Evolutionary conservation across 192 early-diverging fungal species (phyloP).

Genomic region (Coemansia sp.): DNA sequence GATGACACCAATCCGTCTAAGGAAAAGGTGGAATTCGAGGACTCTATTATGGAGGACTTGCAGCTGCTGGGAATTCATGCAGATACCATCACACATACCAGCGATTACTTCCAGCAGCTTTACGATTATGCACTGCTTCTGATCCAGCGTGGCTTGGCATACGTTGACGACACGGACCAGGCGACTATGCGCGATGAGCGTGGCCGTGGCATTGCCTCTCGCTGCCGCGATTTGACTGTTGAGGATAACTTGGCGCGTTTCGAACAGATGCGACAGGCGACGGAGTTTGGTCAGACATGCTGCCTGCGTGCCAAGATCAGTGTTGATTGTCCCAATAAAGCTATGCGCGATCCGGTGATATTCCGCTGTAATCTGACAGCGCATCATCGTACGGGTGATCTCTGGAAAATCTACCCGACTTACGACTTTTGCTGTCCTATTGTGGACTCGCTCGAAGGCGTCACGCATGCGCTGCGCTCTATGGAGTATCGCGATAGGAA

Average conservation of each 20-base stretch:
- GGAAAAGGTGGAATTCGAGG: slow-evolving; percentile 96
- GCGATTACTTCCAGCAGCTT: slow-evolving; percentile 86
- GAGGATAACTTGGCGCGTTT: slow-evolving; percentile 91
- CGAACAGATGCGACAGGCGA: slow-evolving; percentile 87
- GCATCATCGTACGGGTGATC: slow-evolving; percentile 86
- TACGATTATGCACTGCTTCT: slow-evolving; percentile 82
- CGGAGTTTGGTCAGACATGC: slow-evolving; percentile 76
- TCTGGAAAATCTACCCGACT: slow-evolving; percentile 97
- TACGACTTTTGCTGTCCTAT: slow-evolving; percentile 99
- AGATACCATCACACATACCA: slow-evolving; percentile 81
- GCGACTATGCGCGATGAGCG: slow-evolving; percentile 88
- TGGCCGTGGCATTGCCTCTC: slow-evolving; percentile 75
- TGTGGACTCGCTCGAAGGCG: slow-evolving; percentile 94
- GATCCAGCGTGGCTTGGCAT: slow-evolving; percentile 87
- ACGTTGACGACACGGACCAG: slow-evolving; percentile 89
- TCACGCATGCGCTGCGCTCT: slow-evolving; percentile 95
- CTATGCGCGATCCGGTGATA: slow-evolving; percentile 95
- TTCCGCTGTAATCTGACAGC: slow-evolving; percentile 88
- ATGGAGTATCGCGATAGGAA: slow-evolving; percentile 99
- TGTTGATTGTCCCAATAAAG: slow-evolving; percentile 82
- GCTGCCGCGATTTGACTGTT: slow-evolving; percentile 78
- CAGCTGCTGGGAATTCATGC: slow-evolving; percentile 79
- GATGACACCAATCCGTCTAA: slow-evolving; percentile 99
- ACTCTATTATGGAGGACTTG: slow-evolving; percentile 93
- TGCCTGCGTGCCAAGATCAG: slow-evolving; percentile 96